Evolutionary conservation across 2,329 filamentous ascomycete species (phyloP), one percentile per base, ranked within the genome.

Genomic region (Teratosphaeria pseudoeucalypti): DNA sequence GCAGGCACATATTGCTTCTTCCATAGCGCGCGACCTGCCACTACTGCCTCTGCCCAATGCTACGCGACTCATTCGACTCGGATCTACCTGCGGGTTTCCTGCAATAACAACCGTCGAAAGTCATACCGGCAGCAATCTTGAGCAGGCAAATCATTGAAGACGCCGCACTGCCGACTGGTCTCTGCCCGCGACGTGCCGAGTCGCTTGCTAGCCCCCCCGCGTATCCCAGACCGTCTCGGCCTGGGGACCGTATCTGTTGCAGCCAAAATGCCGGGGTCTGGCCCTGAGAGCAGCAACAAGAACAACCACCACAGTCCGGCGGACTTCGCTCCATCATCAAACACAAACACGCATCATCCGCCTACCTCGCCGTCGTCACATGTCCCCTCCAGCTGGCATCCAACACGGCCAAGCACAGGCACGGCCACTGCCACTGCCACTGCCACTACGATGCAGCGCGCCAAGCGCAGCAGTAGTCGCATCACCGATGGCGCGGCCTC

Each of bases 401-500:
- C 57, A 26, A 39, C 49, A 34, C 37, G 49, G 26, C 63, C 57
- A 32, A 54, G 53, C 53, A 49, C 43, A 49, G 43, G 43, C 43
- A 60, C 59, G 34, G 58, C 57, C 19, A 43, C 37, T 14, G 37
- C 37, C 11, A 43, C 37, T 14, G 37, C 37, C 11, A 47, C 54
- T 19, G 37, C 37, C 37, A 47, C 54, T 19, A 57, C 26, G 26
- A 60, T 59, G 59, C 57, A 57, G 55, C 65, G 64, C 60, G 37
- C 60, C 27, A 65, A 65, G 55, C 66, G 65, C 34, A 94, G 89
- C 72, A 89, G 81, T 67, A 95, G 90, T 76, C 88, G 92, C 67
- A 80, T 95, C 81, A 95, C 90, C 77, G 87, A 88, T 78, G 86
- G 82, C 69, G 88, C 29, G 29, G 7, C 77, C 19, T 57, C 56